Percentiles rank a stretch among this genome's conserved stretches.
Evolutionary conservation across 1,139 yeast species (phyloP).

Genomic region (Saccharomyces uvarum): DNA sequence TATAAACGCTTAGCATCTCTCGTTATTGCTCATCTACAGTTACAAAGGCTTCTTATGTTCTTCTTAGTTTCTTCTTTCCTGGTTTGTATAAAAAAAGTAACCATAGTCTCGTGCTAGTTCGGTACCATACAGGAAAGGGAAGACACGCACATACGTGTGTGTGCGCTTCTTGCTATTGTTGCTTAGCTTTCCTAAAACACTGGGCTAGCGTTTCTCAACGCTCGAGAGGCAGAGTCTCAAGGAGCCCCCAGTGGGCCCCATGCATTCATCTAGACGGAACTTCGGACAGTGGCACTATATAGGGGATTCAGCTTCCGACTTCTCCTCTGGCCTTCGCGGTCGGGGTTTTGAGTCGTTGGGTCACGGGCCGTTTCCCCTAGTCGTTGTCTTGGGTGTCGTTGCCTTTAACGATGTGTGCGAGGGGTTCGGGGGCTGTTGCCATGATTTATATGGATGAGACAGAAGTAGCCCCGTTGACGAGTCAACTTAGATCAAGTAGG

Average conservation of each 20-base stretch:
- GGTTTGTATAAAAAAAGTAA: conserved; percentile 9
- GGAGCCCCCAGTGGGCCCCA: conserved; percentile 17
- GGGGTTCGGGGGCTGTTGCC: conserved; percentile 26
- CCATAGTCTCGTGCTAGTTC: conserved; percentile 45
- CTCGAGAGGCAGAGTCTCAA: conserved; percentile 48
- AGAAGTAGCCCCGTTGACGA: conserved; percentile 86
- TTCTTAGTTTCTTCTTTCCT: not conserved
- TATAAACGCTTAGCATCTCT: not conserved
- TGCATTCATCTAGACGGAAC: conserved; percentile 1
- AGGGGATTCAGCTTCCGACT: conserved; percentile 14
- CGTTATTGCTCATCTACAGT: not conserved
- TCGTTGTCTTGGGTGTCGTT: conserved; percentile 26
- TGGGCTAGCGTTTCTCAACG: conserved; percentile 55
- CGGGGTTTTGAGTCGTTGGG: conserved; percentile 49
- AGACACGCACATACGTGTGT: conserved; percentile 20
- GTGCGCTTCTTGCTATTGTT: conserved; percentile 26
- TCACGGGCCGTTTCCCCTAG: conserved; percentile 11
- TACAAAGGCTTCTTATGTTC: not conserved
- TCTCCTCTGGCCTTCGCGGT: conserved; percentile 41
- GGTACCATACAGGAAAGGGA: conserved; percentile 20
- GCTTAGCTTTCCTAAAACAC: conserved; percentile 28
- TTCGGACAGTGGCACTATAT: not conserved
- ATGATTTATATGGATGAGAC: conserved; percentile 41
- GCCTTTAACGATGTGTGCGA: conserved; percentile 22
- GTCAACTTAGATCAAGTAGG: conserved; percentile 49